Conservation (phyloP, 305 asterid genomes). For the Fraxinus platypoda region DNA sequence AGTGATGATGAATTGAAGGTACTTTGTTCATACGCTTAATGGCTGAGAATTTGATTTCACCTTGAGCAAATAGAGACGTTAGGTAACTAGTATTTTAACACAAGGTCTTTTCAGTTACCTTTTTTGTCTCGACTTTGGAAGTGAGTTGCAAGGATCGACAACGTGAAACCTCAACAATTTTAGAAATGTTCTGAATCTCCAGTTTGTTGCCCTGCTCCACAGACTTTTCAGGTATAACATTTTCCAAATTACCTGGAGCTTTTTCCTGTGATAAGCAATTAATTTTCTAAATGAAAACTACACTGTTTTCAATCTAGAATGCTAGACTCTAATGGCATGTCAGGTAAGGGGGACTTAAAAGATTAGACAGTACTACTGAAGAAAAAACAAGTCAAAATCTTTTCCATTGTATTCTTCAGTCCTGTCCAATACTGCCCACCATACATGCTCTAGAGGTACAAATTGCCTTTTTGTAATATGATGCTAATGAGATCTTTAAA, state of each 20-base stretch:
- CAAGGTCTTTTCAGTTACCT: constrained; percentile 33
- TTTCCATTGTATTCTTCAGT: background rate
- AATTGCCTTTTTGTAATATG: background rate
- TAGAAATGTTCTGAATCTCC: constrained; percentile 41
- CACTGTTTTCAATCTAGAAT: background rate
- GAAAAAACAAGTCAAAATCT: background rate
- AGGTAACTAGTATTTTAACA: background rate
- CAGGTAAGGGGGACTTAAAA: background rate
- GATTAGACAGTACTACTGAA: background rate
- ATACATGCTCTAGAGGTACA: background rate
- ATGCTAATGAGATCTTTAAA: background rate
- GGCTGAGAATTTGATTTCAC: background rate
- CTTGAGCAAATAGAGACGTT: background rate
- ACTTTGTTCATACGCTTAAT: background rate
- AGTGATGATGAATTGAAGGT: background rate
- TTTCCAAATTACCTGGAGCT: constrained; percentile 22
- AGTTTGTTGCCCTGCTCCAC: constrained; percentile 24
- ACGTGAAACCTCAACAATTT: constrained; percentile 52
- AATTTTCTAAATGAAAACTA: background rate
- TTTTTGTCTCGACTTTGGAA: constrained; percentile 38
- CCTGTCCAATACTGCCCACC: background rate
- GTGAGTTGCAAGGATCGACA: constrained; percentile 52
- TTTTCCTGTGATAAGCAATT: constrained; percentile 35
- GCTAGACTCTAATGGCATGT: background rate
- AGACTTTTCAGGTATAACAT: constrained; percentile 20